These are phyloP conservation scores for Plasmodium coatneyi DNA, from an alignment of 169 alveolate species.

Conservation along the genomic window DNA sequence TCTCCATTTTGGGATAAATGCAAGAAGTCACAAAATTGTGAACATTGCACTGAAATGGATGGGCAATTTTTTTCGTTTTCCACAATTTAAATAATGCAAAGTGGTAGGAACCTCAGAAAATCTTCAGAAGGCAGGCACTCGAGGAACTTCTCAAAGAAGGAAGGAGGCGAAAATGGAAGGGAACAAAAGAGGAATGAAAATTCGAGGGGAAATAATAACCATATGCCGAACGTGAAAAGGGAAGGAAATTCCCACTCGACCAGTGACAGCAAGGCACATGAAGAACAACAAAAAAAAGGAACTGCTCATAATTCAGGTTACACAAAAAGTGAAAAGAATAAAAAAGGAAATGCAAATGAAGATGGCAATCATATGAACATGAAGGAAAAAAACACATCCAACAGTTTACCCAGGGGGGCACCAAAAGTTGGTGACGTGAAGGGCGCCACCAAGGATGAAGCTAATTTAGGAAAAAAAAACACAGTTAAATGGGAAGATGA, in stretches of 20 bases:
- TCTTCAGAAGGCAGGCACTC: background rate
- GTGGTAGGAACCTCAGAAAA: slow-evolving; percentile 10
- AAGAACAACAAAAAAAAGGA: slow-evolving; percentile 4
- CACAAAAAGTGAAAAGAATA: background rate
- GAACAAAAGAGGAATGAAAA: slow-evolving; percentile 20
- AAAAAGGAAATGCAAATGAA: background rate
- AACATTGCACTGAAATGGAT: background rate
- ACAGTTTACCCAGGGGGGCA: background rate
- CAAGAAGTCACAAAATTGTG: background rate
- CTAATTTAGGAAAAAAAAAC: background rate
- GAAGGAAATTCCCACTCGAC: background rate
- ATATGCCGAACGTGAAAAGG: slow-evolving; percentile 2
- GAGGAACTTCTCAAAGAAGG: slow-evolving; percentile 12
- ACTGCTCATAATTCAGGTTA: background rate
- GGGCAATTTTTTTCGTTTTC: background rate
- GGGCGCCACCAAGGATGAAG: background rate
- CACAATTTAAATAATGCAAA: background rate
- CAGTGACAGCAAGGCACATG: background rate
- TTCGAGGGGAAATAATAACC: background rate
- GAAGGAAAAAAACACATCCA: slow-evolving; percentile 4
- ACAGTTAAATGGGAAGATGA: slow-evolving; percentile 37
- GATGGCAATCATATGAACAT: background rate
- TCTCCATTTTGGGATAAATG: background rate
- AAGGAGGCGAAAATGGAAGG: background rate
- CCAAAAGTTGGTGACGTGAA: background rate